Evolutionary conservation across 352 stramenopile genomes (phyloP).

Genomic region (Phytophthora pinifolia): DNA sequence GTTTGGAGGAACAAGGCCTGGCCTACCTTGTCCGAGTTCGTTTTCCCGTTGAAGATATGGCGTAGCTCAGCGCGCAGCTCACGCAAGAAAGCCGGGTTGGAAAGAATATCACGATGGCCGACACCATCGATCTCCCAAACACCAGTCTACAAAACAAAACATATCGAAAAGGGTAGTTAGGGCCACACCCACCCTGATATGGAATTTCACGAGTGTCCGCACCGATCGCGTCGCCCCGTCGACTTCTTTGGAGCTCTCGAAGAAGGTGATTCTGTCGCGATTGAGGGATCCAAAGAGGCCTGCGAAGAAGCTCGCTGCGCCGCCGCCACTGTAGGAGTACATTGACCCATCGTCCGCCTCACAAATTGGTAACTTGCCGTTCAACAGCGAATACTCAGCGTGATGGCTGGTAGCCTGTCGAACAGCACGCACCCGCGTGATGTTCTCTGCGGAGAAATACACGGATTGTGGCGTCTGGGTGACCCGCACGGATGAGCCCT

Average conservation of each 20-base stretch:
- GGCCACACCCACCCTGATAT: neutral
- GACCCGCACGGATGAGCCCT: conserved; percentile 50
- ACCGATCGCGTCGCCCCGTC: conserved; percentile 37
- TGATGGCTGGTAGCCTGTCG: conserved; percentile 50
- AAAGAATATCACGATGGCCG: conserved; percentile 72
- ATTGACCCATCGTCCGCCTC: conserved; percentile 17
- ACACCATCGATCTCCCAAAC: conserved; percentile 84
- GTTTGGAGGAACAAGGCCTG: neutral
- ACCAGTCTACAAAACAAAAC: conserved; percentile 47
- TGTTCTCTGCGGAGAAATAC: conserved; percentile 65
- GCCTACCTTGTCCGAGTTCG: conserved; percentile 54
- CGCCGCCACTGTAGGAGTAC: conserved; percentile 13
- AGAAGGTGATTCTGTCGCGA: conserved; percentile 74
- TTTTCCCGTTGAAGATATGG: conserved; percentile 61
- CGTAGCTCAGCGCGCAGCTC: conserved; percentile 73
- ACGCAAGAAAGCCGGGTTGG: conserved; percentile 66
- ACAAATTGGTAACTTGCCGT: conserved; percentile 42
- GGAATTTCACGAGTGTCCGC: conserved; percentile 2
- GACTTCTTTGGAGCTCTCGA: conserved; percentile 47
- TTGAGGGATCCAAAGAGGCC: conserved; percentile 57
- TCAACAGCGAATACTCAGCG: conserved; percentile 58
- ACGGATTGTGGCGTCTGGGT: conserved; percentile 73
- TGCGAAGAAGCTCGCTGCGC: conserved; percentile 53
- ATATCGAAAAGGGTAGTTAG: neutral
- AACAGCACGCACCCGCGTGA: conserved; percentile 47